Evolutionary conservation across 2,329 filamentous ascomycete genomes (phyloP).

Genomic region (Cordyceps javanica): DNA sequence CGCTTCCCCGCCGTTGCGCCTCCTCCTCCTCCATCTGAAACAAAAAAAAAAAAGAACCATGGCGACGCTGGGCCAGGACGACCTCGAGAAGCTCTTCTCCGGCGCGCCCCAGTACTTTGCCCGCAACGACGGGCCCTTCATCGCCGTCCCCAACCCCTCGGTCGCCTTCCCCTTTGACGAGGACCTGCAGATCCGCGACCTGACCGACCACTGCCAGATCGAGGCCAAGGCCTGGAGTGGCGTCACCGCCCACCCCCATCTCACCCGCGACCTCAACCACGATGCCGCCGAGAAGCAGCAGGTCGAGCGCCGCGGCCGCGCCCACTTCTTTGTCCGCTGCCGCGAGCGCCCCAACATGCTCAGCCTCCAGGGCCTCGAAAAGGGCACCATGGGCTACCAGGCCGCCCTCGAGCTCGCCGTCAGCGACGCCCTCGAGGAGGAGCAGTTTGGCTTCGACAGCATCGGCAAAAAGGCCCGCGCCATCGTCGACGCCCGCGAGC

Average conservation of each 20-base stretch:
- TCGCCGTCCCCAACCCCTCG: conserved; percentile 54
- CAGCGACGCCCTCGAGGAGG: conserved; percentile 57
- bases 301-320: conserved; percentile 38
- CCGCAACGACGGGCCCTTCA: conserved; percentile 52
- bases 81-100: conserved; percentile 65
- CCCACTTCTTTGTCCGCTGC: conserved; percentile 54
- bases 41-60: conserved; percentile 38
- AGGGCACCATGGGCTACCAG: conserved; percentile 63
- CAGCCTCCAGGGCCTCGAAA: conserved; percentile 64
- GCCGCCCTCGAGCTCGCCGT: conserved; percentile 61
- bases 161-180: conserved; percentile 65
- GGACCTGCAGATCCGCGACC: conserved; percentile 52
- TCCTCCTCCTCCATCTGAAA: not conserved
- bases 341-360: conserved; percentile 65
- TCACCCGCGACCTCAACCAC: conserved; percentile 45
- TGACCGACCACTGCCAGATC: conserved; percentile 59
- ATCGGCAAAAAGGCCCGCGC: conserved; percentile 48
- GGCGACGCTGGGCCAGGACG: conserved; percentile 50
- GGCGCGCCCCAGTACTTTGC: conserved; percentile 69
- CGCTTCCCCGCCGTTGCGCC: not conserved
- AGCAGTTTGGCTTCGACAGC: conserved; percentile 54
- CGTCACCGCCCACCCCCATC: conserved; percentile 57
- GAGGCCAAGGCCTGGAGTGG: conserved; percentile 58
- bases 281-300: conserved; percentile 35
- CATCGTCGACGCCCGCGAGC: conserved; percentile 52